Percentiles rank a stretch among this genome's conserved stretches.
Evolutionary conservation across 192 early-diverging fungal genomes (phyloP).

Genomic region (Dispira simplex): DNA sequence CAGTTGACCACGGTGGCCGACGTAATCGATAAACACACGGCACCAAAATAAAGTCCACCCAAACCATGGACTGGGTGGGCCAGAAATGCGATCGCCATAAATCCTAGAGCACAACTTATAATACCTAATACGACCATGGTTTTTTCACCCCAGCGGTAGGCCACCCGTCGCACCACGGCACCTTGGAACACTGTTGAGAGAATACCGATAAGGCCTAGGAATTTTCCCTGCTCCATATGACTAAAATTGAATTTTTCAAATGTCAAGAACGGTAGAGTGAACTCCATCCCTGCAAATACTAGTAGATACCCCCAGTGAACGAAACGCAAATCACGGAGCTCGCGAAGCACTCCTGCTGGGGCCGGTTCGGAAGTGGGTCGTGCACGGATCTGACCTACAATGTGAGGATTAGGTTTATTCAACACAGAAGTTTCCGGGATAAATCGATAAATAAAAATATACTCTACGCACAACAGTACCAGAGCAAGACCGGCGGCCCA

Average conservation of each 20-base stretch:
- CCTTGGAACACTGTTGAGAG: slow-evolving; percentile 82
- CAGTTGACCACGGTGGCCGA: slow-evolving; percentile 91
- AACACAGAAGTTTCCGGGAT: slow-evolving; percentile 57
- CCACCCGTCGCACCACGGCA: slow-evolving; percentile 71
- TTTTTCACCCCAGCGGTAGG: slow-evolving; percentile 47
- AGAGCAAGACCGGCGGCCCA: slow-evolving; percentile 78
- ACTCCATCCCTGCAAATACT: slow-evolving; percentile 96
- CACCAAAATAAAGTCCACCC: slow-evolving; percentile 47
- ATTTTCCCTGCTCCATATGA: slow-evolving; percentile 74
- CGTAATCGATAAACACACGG: slow-evolving; percentile 75
- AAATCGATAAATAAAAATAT: slow-evolving; percentile 47
- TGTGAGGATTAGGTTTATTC: neutral
- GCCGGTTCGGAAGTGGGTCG: neutral
- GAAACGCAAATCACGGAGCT: slow-evolving; percentile 36
- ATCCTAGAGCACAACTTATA: slow-evolving; percentile 41
- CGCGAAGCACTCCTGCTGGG: slow-evolving; percentile 15
- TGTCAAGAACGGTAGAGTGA: slow-evolving; percentile 92
- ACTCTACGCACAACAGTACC: slow-evolving; percentile 65
- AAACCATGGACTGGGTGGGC: slow-evolving; percentile 18
- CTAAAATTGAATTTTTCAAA: slow-evolving; percentile 79
- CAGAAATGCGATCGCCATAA: slow-evolving; percentile 38
- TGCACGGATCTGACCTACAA: neutral
- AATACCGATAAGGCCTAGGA: slow-evolving; percentile 81
- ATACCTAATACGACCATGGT: slow-evolving; percentile 67
- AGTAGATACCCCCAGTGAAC: slow-evolving; percentile 83